A percentile compares a stretch with the other conserved stretches of the same genome.
Evolutionary conservation across 2,329 filamentous ascomycete species (phyloP).

Genomic region (Cladosporium colombiae): DNA sequence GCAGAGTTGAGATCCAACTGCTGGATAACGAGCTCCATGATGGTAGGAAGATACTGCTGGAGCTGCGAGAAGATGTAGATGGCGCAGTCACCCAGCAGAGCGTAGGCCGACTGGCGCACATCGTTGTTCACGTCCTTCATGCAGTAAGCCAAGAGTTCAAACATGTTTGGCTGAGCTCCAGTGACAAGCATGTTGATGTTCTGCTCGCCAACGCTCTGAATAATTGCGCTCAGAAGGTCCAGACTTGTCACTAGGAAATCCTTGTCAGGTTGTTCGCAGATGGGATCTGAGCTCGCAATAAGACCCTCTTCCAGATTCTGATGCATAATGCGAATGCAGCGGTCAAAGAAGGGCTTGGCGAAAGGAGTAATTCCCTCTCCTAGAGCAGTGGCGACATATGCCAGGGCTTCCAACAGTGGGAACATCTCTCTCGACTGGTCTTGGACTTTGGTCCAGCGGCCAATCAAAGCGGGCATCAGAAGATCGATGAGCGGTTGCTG

Average conservation of each 20-base stretch:
- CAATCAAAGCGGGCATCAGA: constrained; percentile 89
- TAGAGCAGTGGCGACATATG: constrained; percentile 87
- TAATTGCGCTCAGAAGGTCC: constrained; percentile 87
- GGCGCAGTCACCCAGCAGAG: constrained; percentile 88
- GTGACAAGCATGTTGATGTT: constrained; percentile 77
- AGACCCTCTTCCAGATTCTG: constrained; percentile 82
- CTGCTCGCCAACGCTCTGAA: constrained; percentile 77
- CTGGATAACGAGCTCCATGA: constrained; percentile 79
- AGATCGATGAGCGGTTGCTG: constrained; percentile 76
- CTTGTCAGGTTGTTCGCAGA: constrained; percentile 81
- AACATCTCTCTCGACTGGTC: constrained; percentile 94
- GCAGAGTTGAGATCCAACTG: constrained; percentile 76
- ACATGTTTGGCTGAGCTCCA: constrained; percentile 77
- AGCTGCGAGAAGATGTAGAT: constrained; percentile 87
- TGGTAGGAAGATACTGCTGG: constrained; percentile 67
- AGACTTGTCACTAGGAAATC: constrained; percentile 95
- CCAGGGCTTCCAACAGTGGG: constrained; percentile 91
- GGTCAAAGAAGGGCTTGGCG: constrained; percentile 79
- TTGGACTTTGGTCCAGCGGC: constrained; percentile 80
- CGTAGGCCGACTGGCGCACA: constrained; percentile 94
- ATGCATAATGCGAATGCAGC: constrained; percentile 90
- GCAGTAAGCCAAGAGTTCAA: constrained; percentile 85
- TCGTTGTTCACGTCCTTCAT: constrained; percentile 91
- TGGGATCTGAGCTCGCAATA: constrained; percentile 64
- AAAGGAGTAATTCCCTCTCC: constrained; percentile 81